Percentiles rank a stretch among this genome's conserved stretches.
These are phyloP conservation scores for Fraxinus dipetala DNA, from an alignment of 305 asterid species.

Conservation along the genomic window DNA sequence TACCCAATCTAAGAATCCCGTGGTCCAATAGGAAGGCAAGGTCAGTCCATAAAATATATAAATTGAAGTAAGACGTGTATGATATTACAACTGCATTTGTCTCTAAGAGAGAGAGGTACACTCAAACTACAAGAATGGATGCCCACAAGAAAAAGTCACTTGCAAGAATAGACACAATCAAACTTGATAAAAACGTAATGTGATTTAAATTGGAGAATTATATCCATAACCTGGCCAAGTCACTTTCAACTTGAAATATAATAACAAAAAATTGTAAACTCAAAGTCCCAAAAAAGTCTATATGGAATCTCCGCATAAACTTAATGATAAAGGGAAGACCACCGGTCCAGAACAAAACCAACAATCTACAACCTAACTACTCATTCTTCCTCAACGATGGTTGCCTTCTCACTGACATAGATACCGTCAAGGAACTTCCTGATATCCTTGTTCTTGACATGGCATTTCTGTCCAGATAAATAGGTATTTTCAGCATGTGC, in stretches of 20 bases:
- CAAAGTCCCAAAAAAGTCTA: constrained; percentile 23
- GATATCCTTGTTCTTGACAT: constrained; percentile 70
- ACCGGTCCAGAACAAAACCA: constrained; percentile 2
- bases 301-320: constrained; percentile 20
- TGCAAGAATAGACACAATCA: neutral
- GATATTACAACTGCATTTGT: neutral
- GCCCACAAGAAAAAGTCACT: neutral
- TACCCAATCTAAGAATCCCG: neutral
- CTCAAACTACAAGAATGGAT: neutral
- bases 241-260: neutral
- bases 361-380: constrained; percentile 13
- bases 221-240: neutral
- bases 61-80: neutral
- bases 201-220: neutral
- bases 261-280: constrained; percentile 30
- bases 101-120: neutral
- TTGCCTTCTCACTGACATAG: constrained; percentile 80
- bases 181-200: too few species aligned
- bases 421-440: constrained; percentile 86
- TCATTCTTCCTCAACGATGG: constrained; percentile 58
- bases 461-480: constrained; percentile 50
- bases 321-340: neutral
- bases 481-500: neutral
- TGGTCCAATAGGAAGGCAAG: neutral
- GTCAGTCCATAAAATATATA: neutral